Evolutionary conservation across 495 filamentous ascomycete species (phyloP).

Genomic region (Bathelium albidoporum): DNA sequence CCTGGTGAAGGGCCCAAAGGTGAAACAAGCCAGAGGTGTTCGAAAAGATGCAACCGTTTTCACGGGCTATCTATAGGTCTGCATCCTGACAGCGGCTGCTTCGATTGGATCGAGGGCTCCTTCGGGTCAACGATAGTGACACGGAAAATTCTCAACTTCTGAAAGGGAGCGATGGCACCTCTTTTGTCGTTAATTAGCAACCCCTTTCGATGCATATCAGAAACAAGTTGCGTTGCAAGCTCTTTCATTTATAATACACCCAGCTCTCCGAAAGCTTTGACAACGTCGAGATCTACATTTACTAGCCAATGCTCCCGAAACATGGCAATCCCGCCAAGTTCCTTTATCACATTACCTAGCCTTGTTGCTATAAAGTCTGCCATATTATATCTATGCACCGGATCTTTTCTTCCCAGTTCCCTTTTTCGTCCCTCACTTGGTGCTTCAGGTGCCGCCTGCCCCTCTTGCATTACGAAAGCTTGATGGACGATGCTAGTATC

Average conservation of each 20-base stretch:
- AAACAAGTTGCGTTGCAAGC: no score
- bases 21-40: no score
- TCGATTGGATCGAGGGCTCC: no score
- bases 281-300: constrained; percentile 79
- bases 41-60: no score
- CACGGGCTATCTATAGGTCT: no score
- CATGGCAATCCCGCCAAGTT: constrained; percentile 57
- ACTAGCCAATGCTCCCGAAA: constrained; percentile 72
- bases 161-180: no score
- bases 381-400: constrained; percentile 59
- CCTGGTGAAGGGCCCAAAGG: no score
- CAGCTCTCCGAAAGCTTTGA: constrained; percentile 49
- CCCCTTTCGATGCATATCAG: no score
- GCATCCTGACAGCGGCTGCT: no score
- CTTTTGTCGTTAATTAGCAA: no score
- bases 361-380: constrained; percentile 59
- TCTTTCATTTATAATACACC: constrained; percentile 21
- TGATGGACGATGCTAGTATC: constrained; percentile 24
- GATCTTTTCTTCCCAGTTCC: constrained; percentile 51
- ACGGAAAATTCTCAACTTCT: no score
- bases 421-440: constrained; percentile 50
- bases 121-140: no score
- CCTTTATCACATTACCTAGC: constrained; percentile 52
- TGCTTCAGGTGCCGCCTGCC: constrained; percentile 41
- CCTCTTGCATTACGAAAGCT: neutral